A percentile compares a stretch with the other conserved stretches of the same genome.
phyloP scores from a whole-genome alignment of 345 rosid species.

The Pistacia vera region DNA sequence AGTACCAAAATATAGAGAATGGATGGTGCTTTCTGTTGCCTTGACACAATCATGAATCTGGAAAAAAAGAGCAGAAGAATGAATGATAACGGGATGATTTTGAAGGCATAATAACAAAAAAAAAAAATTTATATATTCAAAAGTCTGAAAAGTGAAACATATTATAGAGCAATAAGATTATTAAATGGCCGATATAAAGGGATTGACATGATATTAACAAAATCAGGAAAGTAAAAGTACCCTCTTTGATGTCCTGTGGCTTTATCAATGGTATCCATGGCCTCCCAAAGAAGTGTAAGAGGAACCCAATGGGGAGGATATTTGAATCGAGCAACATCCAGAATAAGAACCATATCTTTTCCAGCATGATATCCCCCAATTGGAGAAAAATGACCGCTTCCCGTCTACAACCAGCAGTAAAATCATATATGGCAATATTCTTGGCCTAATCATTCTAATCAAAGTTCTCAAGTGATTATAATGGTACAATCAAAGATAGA shows the following conservation, averaged over 20 bases:
- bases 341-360: conserved; percentile 37
- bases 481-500: neutral
- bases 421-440: neutral
- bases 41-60: conserved; percentile 30
- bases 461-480: neutral
- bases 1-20: conserved; percentile 22
- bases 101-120: too few relatives aligned
- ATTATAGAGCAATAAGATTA: neutral
- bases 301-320: conserved; percentile 51
- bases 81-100: neutral
- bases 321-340: conserved; percentile 47
- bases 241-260: conserved; percentile 34
- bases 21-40: conserved; percentile 22
- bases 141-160: neutral
- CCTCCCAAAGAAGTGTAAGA: conserved; percentile 43
- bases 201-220: too few relatives aligned
- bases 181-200: neutral
- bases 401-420: conserved; percentile 27
- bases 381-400: conserved; percentile 44
- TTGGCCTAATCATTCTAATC: too few relatives aligned
- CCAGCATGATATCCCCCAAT: conserved; percentile 45
- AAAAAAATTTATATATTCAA: neutral
- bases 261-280: conserved; percentile 35
- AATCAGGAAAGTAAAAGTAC: conserved; percentile 8
- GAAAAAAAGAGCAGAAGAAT: conserved; percentile 12